These are phyloP conservation scores for Neoscytalidium dimidiatum DNA, from an alignment of 2,329 filamentous ascomycete genomes.

Conservation along the genomic window DNA sequence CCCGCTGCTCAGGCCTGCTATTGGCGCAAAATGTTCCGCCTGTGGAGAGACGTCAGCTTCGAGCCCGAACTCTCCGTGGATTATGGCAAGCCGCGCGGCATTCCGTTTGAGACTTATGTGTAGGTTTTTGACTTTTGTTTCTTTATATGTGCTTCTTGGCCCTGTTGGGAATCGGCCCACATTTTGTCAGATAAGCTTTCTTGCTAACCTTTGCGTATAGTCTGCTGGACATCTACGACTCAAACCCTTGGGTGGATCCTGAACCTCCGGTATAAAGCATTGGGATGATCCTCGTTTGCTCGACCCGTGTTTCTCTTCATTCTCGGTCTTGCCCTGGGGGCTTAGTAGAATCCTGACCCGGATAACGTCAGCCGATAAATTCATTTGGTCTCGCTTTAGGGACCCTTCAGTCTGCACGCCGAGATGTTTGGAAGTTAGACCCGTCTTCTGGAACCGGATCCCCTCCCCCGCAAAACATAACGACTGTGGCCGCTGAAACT, in stretches of 20 bases:
- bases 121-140: not conserved
- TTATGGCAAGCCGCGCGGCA: constrained; percentile 14
- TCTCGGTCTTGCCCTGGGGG: not conserved
- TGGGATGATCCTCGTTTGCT: not conserved
- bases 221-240: constrained; percentile 17
- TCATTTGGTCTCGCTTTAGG: not conserved
- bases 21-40: constrained; percentile 51
- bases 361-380: not conserved
- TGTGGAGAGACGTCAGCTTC: constrained; percentile 39
- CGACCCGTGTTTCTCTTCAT: not conserved
- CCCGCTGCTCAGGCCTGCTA: constrained; percentile 59
- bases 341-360: not conserved
- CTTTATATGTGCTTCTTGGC: not conserved
- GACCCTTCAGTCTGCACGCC: too few relatives aligned
- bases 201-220: not conserved
- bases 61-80: constrained; percentile 22
- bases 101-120: constrained; percentile 18
- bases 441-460: too few relatives aligned
- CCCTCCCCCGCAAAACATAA: too few relatives aligned
- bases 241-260: constrained; percentile 15
- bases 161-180: not conserved
- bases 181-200: not conserved
- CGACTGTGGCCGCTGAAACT: too few relatives aligned
- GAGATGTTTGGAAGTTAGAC: too few relatives aligned
- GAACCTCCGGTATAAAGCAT: not conserved